These are phyloP conservation scores for Davidsoniella australis DNA, from an alignment of 2,329 filamentous ascomycete species.

Conservation along the genomic window DNA sequence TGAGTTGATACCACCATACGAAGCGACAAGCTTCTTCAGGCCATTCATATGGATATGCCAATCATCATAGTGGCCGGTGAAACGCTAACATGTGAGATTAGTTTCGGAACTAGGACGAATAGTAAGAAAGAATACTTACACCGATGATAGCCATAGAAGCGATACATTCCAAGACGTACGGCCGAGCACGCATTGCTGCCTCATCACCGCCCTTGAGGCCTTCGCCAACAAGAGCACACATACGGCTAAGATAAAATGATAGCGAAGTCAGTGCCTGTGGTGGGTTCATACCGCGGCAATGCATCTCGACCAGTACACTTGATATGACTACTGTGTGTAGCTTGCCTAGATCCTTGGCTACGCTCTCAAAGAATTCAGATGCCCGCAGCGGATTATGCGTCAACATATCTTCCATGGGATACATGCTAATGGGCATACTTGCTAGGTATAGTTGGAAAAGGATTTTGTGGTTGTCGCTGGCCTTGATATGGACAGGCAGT, in stretches of 20 bases:
- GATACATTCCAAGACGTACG: constrained; percentile 12
- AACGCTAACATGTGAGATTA: constrained; percentile 2
- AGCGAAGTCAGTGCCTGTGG: constrained; percentile 9
- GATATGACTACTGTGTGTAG: constrained; percentile 11
- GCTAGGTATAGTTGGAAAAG: constrained; percentile 8
- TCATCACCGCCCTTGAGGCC: constrained; percentile 11
- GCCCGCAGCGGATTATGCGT: constrained; percentile 11
- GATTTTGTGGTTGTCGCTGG: constrained; percentile 10
- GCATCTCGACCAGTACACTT: constrained; percentile 11
- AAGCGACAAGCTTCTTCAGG: constrained; percentile 8
- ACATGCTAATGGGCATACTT: constrained; percentile 12
- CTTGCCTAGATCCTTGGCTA: constrained; percentile 10
- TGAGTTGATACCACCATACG: constrained; percentile 7
- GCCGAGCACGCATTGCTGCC: constrained; percentile 4
- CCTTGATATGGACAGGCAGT: constrained; percentile 6
- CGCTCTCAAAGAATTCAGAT: constrained; percentile 11
- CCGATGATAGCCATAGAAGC: constrained; percentile 11
- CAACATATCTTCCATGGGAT: constrained; percentile 9
- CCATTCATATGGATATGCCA: constrained; percentile 13
- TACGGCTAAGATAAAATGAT: constrained; percentile 11
- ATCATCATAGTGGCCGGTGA: constrained; percentile 10
- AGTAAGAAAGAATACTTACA: constrained; percentile 3
- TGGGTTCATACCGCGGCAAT: constrained; percentile 10
- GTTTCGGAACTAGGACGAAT: neutral
- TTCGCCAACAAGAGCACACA: constrained; percentile 12